These are phyloP conservation scores for Tetrahymena borealis DNA, from an alignment of 73 alveolate genomes.

Conservation along the genomic window DNA sequence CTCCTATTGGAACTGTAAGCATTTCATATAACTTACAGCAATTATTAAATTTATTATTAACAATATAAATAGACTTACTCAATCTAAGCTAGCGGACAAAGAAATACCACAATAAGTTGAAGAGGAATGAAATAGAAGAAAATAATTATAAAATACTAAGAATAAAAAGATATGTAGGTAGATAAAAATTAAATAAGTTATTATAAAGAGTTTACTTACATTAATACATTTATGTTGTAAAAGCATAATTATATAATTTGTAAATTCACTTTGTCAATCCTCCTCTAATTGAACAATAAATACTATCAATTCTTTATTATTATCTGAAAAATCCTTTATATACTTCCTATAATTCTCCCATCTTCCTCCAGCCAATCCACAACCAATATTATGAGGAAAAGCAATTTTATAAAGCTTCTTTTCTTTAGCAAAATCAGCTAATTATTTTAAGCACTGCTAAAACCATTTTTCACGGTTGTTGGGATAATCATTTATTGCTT, in stretches of 20 bases:
- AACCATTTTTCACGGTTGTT: background rate
- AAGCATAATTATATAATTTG: too few species aligned
- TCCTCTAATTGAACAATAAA: background rate
- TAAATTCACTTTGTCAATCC: too few species aligned
- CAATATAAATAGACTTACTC: background rate
- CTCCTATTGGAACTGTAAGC: background rate
- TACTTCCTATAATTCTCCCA: background rate
- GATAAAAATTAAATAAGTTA: background rate
- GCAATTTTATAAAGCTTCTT: background rate
- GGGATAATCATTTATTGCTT: background rate
- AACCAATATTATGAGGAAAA: background rate
- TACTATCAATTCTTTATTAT: background rate
- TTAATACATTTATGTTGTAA: too few species aligned
- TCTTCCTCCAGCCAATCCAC: background rate
- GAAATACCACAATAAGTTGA: background rate
- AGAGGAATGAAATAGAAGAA: background rate
- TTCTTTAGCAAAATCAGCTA: background rate
- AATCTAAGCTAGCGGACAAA: background rate
- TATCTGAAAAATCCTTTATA: background rate
- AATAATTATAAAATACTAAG: background rate
- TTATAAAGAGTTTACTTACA: too few species aligned
- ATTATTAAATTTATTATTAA: background rate
- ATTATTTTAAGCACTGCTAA: background rate
- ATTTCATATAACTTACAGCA: background rate
- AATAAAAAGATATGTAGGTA: background rate